Evolutionary conservation across 495 filamentous ascomycete species (phyloP).

Genomic region (Rhypophila decipiens): DNA sequence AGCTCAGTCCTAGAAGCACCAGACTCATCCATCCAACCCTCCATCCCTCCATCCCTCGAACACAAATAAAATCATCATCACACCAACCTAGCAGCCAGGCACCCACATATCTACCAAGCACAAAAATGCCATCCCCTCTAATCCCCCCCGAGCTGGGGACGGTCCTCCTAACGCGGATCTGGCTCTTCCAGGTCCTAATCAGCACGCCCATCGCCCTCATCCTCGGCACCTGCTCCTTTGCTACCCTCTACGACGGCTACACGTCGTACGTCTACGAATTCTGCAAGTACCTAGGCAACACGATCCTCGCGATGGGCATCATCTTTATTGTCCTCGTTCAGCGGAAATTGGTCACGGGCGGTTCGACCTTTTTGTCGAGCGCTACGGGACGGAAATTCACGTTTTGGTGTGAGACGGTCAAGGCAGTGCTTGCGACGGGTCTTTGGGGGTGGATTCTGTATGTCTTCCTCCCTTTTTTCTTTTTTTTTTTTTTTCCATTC

Average conservation of each 20-base stretch:
- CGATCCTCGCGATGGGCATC: slow-evolving; percentile 13
- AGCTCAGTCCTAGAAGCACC: no score
- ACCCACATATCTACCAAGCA: slow-evolving; percentile 29
- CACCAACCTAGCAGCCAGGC: no score
- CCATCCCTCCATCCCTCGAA: no score
- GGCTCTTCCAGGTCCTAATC: slow-evolving; percentile 11
- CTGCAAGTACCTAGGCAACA: slow-evolving; percentile 5
- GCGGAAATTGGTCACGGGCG: slow-evolving; percentile 7
- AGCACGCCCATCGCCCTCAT: background rate
- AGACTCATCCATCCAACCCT: no score
- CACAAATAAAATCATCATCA: no score
- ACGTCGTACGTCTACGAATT: slow-evolving; percentile 1
- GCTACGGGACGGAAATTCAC: slow-evolving; percentile 4
- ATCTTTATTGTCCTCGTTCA: slow-evolving; percentile 19
- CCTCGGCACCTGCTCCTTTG: slow-evolving; percentile 11
- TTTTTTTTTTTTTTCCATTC: background rate
- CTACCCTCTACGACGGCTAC: background rate
- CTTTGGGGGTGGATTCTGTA: slow-evolving; percentile 19
- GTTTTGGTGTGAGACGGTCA: slow-evolving; percentile 15
- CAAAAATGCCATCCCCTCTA: background rate
- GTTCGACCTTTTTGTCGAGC: background rate
- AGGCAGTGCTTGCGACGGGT: slow-evolving; percentile 13
- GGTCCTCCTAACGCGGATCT: background rate
- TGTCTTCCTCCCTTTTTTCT: background rate
- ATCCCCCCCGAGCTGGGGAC: background rate